Conservation (phyloP, 495 filamentous ascomycete genomes). For the Trypethelium eluteriae region DNA sequence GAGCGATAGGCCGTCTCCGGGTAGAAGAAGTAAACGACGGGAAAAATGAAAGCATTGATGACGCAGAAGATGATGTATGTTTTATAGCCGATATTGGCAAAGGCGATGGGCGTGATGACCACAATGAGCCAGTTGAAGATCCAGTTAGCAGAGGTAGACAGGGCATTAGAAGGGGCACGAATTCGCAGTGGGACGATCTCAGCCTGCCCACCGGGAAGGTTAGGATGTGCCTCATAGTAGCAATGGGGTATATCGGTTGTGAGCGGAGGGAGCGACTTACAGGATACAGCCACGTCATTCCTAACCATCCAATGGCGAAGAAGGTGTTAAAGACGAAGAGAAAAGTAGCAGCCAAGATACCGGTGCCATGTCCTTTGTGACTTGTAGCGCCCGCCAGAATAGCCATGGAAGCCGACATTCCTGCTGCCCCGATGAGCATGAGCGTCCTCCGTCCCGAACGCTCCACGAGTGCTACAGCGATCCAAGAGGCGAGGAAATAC, state of each 20-base stretch:
- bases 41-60: slow-evolving; percentile 17
- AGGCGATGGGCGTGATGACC: slow-evolving; percentile 20
- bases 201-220: slow-evolving; percentile 5
- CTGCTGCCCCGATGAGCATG: slow-evolving; percentile 14
- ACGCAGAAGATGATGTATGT: slow-evolving; percentile 16
- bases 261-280: neutral
- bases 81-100: slow-evolving; percentile 16
- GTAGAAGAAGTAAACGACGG: slow-evolving; percentile 20
- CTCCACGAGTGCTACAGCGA: slow-evolving; percentile 11
- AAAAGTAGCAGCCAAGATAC: slow-evolving; percentile 13
- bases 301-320: slow-evolving; percentile 20
- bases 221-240: neutral
- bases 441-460: slow-evolving; percentile 6
- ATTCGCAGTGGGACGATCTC: slow-evolving; percentile 21
- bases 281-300: slow-evolving; percentile 20
- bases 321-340: slow-evolving; percentile 19
- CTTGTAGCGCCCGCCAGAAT: slow-evolving; percentile 6
- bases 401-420: slow-evolving; percentile 10
- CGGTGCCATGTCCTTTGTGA: slow-evolving; percentile 2
- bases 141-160: slow-evolving; percentile 21
- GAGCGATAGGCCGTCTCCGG: slow-evolving; percentile 43
- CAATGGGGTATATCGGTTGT: neutral
- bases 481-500: slow-evolving; percentile 15
- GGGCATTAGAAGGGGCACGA: slow-evolving; percentile 17
- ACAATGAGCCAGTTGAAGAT: slow-evolving; percentile 21